Conservation (phyloP, 768 basidiomycete species). For the Rhizopogon roseolus region DNA sequence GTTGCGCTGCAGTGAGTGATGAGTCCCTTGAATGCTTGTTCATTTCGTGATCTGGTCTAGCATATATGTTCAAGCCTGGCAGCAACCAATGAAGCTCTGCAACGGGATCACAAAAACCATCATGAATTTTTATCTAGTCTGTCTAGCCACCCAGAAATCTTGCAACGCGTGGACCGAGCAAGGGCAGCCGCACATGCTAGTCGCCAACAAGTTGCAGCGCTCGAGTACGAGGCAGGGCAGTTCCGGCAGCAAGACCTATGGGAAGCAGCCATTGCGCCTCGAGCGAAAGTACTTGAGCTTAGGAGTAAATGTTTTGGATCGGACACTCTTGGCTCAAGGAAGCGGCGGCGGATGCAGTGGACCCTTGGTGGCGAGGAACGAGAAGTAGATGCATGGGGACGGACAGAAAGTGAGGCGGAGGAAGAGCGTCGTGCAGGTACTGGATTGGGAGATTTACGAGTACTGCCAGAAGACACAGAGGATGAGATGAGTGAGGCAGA, state of each 20-base stretch:
- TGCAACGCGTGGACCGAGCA: conserved; percentile 48
- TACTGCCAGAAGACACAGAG: conserved; percentile 25
- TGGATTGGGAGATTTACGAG: conserved; percentile 9
- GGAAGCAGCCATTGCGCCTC: conserved; percentile 55
- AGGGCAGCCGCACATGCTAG: conserved; percentile 46
- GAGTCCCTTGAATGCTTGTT: neutral
- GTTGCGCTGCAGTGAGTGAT: conserved; percentile 47
- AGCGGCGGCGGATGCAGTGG: conserved; percentile 67
- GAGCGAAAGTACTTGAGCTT: conserved; percentile 59
- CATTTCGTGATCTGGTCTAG: conserved; percentile 19
- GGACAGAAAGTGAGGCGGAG: conserved; percentile 74
- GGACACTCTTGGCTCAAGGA: conserved; percentile 42
- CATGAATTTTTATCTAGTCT: conserved; percentile 42
- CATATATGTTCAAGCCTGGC: conserved; percentile 51
- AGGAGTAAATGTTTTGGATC: conserved; percentile 68
- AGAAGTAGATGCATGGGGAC: conserved; percentile 61
- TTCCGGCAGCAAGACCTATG: conserved; percentile 63
- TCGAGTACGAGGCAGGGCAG: conserved; percentile 70
- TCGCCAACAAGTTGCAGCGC: conserved; percentile 46
- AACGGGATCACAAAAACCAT: conserved; percentile 54
- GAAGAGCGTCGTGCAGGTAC: conserved; percentile 47
- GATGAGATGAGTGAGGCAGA: conserved; percentile 22
- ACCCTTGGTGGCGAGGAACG: conserved; percentile 58
- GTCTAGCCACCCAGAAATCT: conserved; percentile 39
- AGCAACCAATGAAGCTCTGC: conserved; percentile 50